Evolutionary conservation across 306 rosid species (phyloP), one percentile per base, ranked within the genome.

Genomic region (Senna tora): DNA sequence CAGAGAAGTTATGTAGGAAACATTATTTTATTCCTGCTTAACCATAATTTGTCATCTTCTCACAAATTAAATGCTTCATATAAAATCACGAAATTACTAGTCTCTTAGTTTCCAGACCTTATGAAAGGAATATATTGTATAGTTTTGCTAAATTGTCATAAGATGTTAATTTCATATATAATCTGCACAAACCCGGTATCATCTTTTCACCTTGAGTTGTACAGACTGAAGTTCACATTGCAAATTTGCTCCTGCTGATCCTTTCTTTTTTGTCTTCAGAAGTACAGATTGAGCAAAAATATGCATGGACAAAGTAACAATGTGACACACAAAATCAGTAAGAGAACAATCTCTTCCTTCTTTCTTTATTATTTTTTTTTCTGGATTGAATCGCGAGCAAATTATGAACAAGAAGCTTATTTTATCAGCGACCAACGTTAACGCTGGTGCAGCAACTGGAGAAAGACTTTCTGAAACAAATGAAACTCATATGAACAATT

Each of bases 261-360:
- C 43, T 65, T 66, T 60, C 21, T 43, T 45, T 82, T 54, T 75
- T 30, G 36, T 5, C 52, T 53, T 67, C 92, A 92, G 98, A 92
- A 92, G 80, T 92, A 87, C 74, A 92, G 98, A 82, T 82, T 92
- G 57, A 92, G 98, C 84, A 92, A 88, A 83, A 87, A 86, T 74
- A 30, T 87, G 69, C 96, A 83, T 36, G 94, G 90, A 56, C 97
- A 92, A 77, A 75, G 78, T 15, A 87, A 71, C 62, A 74, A 77
- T 5, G 78, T 73, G 68, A 53, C 82, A 19, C 86, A 59, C 82
- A 92, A 92, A 84, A 80, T 81, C 53, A 84, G 96, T 92, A 87
- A 84, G 83, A 62, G 9, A 32, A 32, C 62, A 38, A 71, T 75
- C 46, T 49, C 65, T 39, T 61, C 36, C 46, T 67, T n/a, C 38